These are phyloP conservation scores for Neocallimastix lanati DNA, from an alignment of 192 early-diverging fungal species.

Conservation along the genomic window DNA sequence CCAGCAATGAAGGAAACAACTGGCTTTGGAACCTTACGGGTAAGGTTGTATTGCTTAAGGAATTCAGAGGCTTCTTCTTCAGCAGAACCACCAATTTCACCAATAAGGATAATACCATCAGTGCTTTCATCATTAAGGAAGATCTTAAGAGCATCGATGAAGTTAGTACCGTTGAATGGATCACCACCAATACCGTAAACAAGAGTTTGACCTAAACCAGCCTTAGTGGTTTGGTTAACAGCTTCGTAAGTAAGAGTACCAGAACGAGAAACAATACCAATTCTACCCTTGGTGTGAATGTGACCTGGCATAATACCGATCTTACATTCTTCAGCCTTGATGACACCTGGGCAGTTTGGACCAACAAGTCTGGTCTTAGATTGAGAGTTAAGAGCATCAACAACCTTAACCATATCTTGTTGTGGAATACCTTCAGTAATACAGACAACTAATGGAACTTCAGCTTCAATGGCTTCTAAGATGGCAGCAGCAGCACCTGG, in stretches of 20 bases:
- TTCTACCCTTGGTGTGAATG: slow-evolving; percentile 89
- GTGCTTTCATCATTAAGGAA: slow-evolving; percentile 89
- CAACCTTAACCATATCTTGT: slow-evolving; percentile 96
- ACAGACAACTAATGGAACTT: slow-evolving; percentile 87
- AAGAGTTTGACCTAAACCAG: slow-evolving; percentile 84
- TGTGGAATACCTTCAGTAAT: slow-evolving; percentile 99
- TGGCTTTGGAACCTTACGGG: slow-evolving; percentile 77
- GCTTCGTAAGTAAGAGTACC: slow-evolving; percentile 99
- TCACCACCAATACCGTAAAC: slow-evolving; percentile 98
- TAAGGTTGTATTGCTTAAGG: slow-evolving; percentile 82
- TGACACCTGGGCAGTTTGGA: slow-evolving; percentile 99
- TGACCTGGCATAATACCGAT: slow-evolving; percentile 99
- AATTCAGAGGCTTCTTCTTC: slow-evolving; percentile 98
- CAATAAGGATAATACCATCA: slow-evolving; percentile 96
- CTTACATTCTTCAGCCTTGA: slow-evolving; percentile 90
- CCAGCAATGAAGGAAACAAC: slow-evolving; percentile 99
- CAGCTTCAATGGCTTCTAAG: slow-evolving; percentile 90
- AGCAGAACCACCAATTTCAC: slow-evolving; percentile 96
- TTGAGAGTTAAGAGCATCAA: slow-evolving; percentile 77
- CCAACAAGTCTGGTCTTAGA: slow-evolving; percentile 87
- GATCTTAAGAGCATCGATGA: slow-evolving; percentile 84
- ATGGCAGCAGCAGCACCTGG: slow-evolving; percentile 86
- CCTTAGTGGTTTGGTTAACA: slow-evolving; percentile 91
- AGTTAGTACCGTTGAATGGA: slow-evolving; percentile 99
- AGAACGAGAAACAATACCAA: slow-evolving; percentile 92